Conservation (phyloP, 202 grass and related monocot species). For the Setaria italica region DNA sequence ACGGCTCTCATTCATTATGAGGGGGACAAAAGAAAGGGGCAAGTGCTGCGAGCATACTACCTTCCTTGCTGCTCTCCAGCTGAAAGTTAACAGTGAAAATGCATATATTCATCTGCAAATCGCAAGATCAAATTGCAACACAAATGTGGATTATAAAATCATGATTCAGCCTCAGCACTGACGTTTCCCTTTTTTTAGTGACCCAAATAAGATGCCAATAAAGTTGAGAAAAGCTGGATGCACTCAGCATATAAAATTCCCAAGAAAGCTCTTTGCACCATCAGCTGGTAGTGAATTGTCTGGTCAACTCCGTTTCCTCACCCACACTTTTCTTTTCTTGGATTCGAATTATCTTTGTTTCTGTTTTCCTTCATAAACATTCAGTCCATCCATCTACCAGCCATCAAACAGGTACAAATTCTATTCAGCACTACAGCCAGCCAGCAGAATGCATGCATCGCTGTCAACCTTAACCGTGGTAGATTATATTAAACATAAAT, state of each 20-base stretch:
- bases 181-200: slow-evolving; percentile 18
- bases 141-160: slow-evolving; percentile 16
- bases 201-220: neutral
- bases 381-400: no score
- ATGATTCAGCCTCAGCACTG: slow-evolving; percentile 21
- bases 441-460: no score
- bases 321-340: no score
- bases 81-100: neutral
- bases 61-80: slow-evolving; percentile 19
- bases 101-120: slow-evolving; percentile 16
- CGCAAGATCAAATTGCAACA: slow-evolving; percentile 17
- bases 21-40: neutral
- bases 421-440: no score
- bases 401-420: no score
- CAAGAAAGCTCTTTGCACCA: neutral
- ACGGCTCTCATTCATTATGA: slow-evolving; percentile 28
- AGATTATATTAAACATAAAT: no score
- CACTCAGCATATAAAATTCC: slow-evolving; percentile 40
- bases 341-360: no score
- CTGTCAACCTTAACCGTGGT: no score
- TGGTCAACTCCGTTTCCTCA: no score
- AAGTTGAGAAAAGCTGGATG: slow-evolving; percentile 36
- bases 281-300: no score
- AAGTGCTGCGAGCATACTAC: slow-evolving; percentile 34
- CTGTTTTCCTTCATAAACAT: no score